Evolutionary conservation across 2,329 filamentous ascomycete species (phyloP), one percentile per base, ranked within the genome.

Genomic region (Decorospora gaudefroyi): DNA sequence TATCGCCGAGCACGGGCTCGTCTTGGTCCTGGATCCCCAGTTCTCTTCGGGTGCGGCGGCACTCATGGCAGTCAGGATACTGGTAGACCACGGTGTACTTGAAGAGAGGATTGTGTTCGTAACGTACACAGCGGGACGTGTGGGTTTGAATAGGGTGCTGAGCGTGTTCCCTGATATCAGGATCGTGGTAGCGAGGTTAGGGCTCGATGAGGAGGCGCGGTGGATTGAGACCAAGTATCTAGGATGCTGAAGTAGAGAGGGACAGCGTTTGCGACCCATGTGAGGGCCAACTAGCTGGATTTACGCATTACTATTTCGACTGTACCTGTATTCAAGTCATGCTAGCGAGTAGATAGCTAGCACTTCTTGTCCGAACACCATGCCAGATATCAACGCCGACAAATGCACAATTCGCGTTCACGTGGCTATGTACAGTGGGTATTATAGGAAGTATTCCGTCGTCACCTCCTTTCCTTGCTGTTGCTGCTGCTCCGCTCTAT

Each of bases 61-160:
- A 4, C 75, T 99, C 45, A 99, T 99, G 93, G 90, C 93, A 1
- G 91, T 97, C 28, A 87, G 93, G 64, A 89, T 97, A n/a, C 76
- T 99, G 39, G 84, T 96, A 11, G 93, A 99, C 68, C 91, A 97
- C 64, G 93, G 93, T 8, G 91, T 97, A 5, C 75, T 82, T 4
- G 85, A 93, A 65, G 82, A 89, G 31, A 85, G 80, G 54, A 96
- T 99, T 54, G 88, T 96, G 22, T 86, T 97, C 67, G 91, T 95
- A 26, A 96, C 92, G 3, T 96, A 95, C 67, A 87, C 90, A 54
- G 92, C 91, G 3, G 92, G 92, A 6, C 84, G 84, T 54, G 83
- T 88, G 58, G 93, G 91, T 0, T 69, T 97, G 50, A 90, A 93
- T 64, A 80, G 93, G 52, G 74, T 99, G 60, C 87, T 89, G 49